These are phyloP conservation scores for Pleurotus djamor DNA, from an alignment of 768 basidiomycete genomes.

Conservation along the genomic window DNA sequence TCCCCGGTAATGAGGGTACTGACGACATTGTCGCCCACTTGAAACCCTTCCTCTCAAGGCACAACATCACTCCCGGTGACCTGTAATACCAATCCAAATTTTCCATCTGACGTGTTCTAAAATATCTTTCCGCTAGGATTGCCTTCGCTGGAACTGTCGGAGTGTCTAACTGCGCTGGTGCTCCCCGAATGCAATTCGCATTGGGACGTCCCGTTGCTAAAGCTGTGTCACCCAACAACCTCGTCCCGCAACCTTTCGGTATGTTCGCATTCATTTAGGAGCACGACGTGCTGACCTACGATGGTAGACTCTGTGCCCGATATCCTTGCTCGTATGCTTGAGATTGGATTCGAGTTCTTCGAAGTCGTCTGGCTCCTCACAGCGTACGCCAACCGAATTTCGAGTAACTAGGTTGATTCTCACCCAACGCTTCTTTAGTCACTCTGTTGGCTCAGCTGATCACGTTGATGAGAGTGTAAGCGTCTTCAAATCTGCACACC, in stretches of 20 bases:
- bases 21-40: constrained; percentile 37
- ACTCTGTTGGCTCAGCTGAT: constrained; percentile 16
- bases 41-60: constrained; percentile 27
- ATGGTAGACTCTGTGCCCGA: background rate
- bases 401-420: background rate
- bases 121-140: constrained; percentile 24
- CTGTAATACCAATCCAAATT: constrained; percentile 28
- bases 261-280: background rate
- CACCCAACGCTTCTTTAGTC: constrained; percentile 6
- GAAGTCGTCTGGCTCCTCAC: constrained; percentile 35
- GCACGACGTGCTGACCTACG: background rate
- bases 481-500: background rate
- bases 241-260: constrained; percentile 27
- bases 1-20: constrained; percentile 40
- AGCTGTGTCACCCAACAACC: constrained; percentile 23
- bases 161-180: constrained; percentile 39
- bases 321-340: constrained; percentile 19
- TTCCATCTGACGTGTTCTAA: background rate
- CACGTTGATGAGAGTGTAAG: constrained; percentile 15
- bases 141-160: constrained; percentile 44
- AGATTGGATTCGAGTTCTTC: constrained; percentile 29
- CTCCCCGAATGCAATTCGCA: constrained; percentile 39
- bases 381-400: constrained; percentile 15
- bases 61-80: constrained; percentile 40
- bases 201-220: constrained; percentile 32